A percentile compares a stretch with the other conserved stretches of the same genome.
These are phyloP conservation scores for Nicotiana undulata DNA, from an alignment of 257 asterid species.

Conservation along the genomic window DNA sequence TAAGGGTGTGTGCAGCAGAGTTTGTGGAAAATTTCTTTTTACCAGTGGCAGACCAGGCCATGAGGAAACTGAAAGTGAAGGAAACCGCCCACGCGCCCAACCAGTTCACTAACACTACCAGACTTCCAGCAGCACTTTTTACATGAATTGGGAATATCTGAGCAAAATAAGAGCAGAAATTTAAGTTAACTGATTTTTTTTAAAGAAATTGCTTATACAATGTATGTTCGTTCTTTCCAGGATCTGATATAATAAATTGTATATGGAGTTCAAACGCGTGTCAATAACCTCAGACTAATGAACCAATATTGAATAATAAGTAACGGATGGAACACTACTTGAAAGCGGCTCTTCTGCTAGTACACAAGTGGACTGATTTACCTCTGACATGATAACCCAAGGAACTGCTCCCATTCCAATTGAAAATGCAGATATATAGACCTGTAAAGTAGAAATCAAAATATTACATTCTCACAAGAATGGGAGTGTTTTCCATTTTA, in stretches of 20 bases:
- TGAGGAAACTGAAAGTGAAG: slow-evolving; percentile 71
- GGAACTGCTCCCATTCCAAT: slow-evolving; percentile 89
- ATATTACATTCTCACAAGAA: not conserved
- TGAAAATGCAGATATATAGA: slow-evolving; percentile 65
- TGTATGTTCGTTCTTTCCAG: not conserved
- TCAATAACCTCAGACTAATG: not conserved
- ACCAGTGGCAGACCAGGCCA: slow-evolving; percentile 73
- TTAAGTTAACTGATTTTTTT: too few species aligned
- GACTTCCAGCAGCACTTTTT: slow-evolving; percentile 73
- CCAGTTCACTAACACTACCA: slow-evolving; percentile 80
- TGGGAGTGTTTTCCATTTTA: not conserved
- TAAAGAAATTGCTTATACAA: not conserved
- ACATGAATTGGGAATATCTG: slow-evolving; percentile 77
- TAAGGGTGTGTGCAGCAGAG: not conserved
- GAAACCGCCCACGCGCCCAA: slow-evolving; percentile 84
- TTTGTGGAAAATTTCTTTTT: not conserved
- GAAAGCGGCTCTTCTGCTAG: not conserved
- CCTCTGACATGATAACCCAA: slow-evolving; percentile 96
- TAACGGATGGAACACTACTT: not conserved
- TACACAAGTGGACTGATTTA: slow-evolving; percentile 8
- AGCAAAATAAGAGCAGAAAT: not conserved
- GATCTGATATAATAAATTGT: not conserved
- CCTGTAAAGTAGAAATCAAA: slow-evolving; percentile 23
- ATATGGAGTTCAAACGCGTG: not conserved
- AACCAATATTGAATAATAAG: not conserved